These are phyloP conservation scores for Leishmania braziliensis DNA, from an alignment of 208 protist genomes.

Conservation along the genomic window DNA sequence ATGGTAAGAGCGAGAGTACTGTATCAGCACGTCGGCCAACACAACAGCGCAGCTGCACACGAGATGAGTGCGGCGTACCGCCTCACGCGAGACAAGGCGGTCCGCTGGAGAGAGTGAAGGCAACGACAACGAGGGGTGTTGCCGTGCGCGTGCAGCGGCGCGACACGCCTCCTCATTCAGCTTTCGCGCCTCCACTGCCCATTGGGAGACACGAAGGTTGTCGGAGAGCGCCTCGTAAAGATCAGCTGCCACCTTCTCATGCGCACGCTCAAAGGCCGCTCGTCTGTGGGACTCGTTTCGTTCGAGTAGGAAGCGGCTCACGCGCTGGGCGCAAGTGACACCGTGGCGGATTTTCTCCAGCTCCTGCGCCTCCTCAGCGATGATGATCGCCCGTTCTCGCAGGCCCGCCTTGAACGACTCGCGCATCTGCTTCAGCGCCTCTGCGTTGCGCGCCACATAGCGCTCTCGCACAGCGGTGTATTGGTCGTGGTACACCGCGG, in stretches of 20 bases:
- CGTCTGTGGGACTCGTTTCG: background rate
- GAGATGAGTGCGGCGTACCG: constrained; percentile 10
- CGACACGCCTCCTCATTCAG: background rate
- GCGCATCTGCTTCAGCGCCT: constrained; percentile 5
- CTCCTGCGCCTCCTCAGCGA: constrained; percentile 20
- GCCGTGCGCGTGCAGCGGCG: background rate
- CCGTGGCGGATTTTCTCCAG: background rate
- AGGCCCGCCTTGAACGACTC: background rate
- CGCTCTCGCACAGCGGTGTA: constrained; percentile 28
- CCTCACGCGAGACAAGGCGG: constrained; percentile 25
- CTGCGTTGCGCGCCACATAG: constrained; percentile 17
- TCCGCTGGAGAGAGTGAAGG: constrained; percentile 10
- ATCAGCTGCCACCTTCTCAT: background rate
- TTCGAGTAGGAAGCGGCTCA: background rate
- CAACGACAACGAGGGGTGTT: background rate
- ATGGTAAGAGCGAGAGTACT: background rate
- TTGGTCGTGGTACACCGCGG: constrained; percentile 19
- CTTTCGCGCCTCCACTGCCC: background rate
- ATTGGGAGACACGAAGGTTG: background rate
- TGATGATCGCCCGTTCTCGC: constrained; percentile 12
- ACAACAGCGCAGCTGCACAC: background rate
- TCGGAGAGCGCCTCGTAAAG: background rate
- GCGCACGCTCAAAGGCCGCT: background rate
- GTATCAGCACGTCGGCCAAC: constrained; percentile 1
- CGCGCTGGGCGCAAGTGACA: constrained; percentile 5